These are phyloP conservation scores for Liquidambar formosana DNA, from an alignment of 164 flowering plant species.

Conservation along the genomic window DNA sequence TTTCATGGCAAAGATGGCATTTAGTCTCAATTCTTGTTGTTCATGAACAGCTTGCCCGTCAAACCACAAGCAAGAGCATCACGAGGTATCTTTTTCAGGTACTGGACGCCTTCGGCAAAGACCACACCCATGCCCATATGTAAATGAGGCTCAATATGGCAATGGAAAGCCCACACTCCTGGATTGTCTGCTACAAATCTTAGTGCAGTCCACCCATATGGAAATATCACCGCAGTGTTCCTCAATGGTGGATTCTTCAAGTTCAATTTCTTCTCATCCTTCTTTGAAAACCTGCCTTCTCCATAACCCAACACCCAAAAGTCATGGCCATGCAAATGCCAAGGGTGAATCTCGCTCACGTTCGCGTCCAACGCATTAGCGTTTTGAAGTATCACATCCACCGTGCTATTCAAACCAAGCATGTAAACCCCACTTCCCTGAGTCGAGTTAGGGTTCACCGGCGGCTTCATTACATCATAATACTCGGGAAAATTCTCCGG, in stretches of 20 bases:
- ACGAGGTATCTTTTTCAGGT: conserved; percentile 41
- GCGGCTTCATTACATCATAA: conserved; percentile 60
- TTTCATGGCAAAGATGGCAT: too few species aligned
- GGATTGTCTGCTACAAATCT: conserved; percentile 88
- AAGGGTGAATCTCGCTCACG: conserved; percentile 84
- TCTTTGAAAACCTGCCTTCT: conserved; percentile 57
- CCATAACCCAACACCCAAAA: conserved; percentile 95
- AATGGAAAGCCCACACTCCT: conserved; percentile 94
- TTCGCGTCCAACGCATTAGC: conserved; percentile 53
- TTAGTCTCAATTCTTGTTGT: neutral
- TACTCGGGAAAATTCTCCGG: conserved; percentile 43
- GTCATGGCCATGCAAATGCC: conserved; percentile 97
- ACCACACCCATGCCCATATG: conserved; percentile 98
- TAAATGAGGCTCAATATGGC: conserved; percentile 93
- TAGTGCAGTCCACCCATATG: conserved; percentile 93
- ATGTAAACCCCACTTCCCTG: conserved; percentile 57
- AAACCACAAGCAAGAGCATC: conserved; percentile 65
- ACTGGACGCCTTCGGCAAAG: conserved; percentile 55
- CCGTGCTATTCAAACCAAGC: conserved; percentile 35
- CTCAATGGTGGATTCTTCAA: conserved; percentile 69
- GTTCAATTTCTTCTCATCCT: conserved; percentile 45
- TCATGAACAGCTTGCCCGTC: conserved; percentile 47
- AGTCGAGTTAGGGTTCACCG: conserved; percentile 53
- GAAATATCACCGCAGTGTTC: conserved; percentile 72
- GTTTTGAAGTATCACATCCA: conserved; percentile 86